phyloP scores from a whole-genome alignment of 345 rosid genomes.

The Clausena lansium region DNA sequence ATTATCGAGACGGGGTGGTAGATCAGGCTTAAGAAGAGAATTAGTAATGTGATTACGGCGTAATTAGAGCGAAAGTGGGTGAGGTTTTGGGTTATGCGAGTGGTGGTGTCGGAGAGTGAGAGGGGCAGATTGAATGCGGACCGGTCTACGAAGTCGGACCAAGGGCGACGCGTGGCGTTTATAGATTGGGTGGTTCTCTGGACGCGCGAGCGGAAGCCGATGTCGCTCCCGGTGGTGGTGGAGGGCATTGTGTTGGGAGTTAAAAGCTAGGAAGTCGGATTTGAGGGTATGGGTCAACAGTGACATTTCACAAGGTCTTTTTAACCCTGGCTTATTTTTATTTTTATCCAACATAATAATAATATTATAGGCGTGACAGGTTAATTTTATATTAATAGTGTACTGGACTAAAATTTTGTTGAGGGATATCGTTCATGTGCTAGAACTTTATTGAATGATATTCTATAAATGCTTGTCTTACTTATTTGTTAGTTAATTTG shows the following conservation, averaged over 20 bases:
- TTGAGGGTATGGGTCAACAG: background rate
- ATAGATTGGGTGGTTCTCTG: constrained; percentile 48
- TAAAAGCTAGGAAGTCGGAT: background rate
- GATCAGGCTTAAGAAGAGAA: constrained; percentile 48
- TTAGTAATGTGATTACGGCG: constrained; percentile 32
- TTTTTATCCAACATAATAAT: too few species aligned
- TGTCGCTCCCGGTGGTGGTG: background rate
- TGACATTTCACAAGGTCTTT: background rate
- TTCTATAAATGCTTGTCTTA: too few species aligned
- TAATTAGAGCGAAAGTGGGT: constrained; percentile 62
- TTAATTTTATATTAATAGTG: too few species aligned
- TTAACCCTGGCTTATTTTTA: too few species aligned
- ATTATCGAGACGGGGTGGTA: constrained; percentile 56
- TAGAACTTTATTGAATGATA: too few species aligned
- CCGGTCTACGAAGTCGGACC: constrained; percentile 51
- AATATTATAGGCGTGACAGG: too few species aligned
- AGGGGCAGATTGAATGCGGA: constrained; percentile 48
- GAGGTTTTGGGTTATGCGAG: constrained; percentile 62
- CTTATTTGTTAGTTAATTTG: too few species aligned
- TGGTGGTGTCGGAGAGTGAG: constrained; percentile 48
- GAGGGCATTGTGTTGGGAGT: background rate
- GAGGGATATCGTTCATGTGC: too few species aligned
- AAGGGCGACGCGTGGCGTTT: constrained; percentile 43
- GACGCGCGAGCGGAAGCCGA: constrained; percentile 35
- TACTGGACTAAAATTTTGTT: too few species aligned